Evolutionary conservation across 441 rosid species (phyloP), one percentile per base, ranked within the genome.

Genomic region (Jatropha multifida): DNA sequence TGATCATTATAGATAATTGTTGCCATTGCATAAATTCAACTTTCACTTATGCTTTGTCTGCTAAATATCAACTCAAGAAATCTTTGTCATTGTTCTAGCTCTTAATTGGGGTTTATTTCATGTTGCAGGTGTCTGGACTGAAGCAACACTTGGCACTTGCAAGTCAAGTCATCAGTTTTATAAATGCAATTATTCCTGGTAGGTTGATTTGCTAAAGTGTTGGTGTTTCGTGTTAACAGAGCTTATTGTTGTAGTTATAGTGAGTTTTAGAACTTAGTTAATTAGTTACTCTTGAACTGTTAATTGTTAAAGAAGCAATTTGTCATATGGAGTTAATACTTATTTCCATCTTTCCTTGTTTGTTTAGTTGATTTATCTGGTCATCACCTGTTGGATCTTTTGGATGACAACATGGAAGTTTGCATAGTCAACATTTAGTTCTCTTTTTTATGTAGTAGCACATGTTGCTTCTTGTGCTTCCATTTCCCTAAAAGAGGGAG

Each of bases 91-190:
- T 46, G 18, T n/a, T 32, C 5, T 68, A 58, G 74, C 73, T 51
- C 55, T 74, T 79, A 76, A 67, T 37, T 63, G 65, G 77, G 78
- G 44, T 54, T 42, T 79, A 13, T 83, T 54, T 71, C 73, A 72
- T 72, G 72, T 72, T 80, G 83, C 89, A 94, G 99, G 98, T 97
- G 72, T 94, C 98, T 73, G 99, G 99, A 76, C 81, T 97, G 83
- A 97, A 92, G 88, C 92, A 97, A 81, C 98, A 94, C 81, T 83
- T 97, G 90, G 99, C 99, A 46, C 93, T 97, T 77, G 98, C 99
- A 80, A 97, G 99, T 92, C 99, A 97, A 88, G 99, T 97, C 65
- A 87, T 92, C 65, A 91, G 97, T 86, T 93, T 94, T 81, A 83
- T 87, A 66, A 86, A 87, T 84, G 88, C 94, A 73, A 84, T 92